A percentile compares a stretch with the other conserved stretches of the same genome.
phyloP scores from a whole-genome alignment of 495 filamentous ascomycete species.

The Penicillium lividum region DNA sequence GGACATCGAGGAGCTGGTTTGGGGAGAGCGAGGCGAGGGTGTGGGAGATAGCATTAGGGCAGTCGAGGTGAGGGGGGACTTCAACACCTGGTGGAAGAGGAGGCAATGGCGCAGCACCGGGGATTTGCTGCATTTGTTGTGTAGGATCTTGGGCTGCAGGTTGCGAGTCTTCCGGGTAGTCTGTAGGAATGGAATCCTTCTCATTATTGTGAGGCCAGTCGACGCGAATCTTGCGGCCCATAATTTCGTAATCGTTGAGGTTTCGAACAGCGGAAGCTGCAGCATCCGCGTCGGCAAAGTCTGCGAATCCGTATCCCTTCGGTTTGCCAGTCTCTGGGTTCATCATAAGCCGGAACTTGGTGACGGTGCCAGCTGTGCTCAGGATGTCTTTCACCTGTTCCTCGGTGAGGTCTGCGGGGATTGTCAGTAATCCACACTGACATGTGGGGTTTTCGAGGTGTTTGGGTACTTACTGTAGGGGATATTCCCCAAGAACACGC shows the following conservation, averaged over 20 bases:
- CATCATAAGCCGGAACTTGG: constrained; percentile 93
- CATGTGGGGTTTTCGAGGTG: not conserved
- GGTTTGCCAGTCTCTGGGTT: constrained; percentile 93
- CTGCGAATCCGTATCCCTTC: constrained; percentile 95
- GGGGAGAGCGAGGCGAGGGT: constrained; percentile 84
- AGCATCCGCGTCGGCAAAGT: constrained; percentile 86
- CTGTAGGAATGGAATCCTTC: constrained; percentile 65
- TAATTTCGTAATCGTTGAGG: constrained; percentile 92
- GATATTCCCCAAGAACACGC: constrained; percentile 85
- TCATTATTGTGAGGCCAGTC: constrained; percentile 93
- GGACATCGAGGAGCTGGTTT: constrained; percentile 88
- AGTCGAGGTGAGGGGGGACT: constrained; percentile 74
- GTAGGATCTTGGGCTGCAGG: constrained; percentile 23
- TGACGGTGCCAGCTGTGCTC: constrained; percentile 78
- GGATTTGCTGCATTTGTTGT: constrained; percentile 27
- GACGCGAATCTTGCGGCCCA: constrained; percentile 90
- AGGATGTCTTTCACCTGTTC: constrained; percentile 93
- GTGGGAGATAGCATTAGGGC: constrained; percentile 85
- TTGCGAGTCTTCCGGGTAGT: constrained; percentile 44
- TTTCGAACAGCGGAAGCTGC: constrained; percentile 95
- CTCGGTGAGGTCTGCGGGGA: constrained; percentile 74
- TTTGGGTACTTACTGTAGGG: constrained; percentile 55
- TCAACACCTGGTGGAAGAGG: constrained; percentile 83
- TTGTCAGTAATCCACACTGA: constrained; percentile 14
- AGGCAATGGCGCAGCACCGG: constrained; percentile 56